Conservation (phyloP, 192 early-diverging fungal genomes). For the Coemansia sp. region DNA sequence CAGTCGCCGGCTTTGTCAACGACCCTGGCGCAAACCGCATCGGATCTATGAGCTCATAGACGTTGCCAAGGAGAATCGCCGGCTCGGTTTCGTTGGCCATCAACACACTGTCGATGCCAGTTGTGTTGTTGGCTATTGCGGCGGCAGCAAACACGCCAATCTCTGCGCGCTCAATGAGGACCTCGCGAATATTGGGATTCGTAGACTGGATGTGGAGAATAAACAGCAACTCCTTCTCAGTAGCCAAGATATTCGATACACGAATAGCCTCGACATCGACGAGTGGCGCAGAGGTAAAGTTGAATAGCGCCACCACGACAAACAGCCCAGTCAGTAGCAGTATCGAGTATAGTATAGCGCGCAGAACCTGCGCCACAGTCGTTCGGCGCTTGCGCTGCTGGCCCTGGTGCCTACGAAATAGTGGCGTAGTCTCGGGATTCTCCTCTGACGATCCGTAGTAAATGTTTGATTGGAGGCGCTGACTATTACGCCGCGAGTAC, state of each 20-base stretch:
- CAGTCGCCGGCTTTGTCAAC: constrained; percentile 26
- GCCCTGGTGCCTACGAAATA: constrained; percentile 43
- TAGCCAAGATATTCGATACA: constrained; percentile 60
- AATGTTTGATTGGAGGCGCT: constrained; percentile 37
- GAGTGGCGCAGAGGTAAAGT: constrained; percentile 53
- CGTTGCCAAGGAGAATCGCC: constrained; percentile 48
- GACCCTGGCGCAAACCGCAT: constrained; percentile 47
- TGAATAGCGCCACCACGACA: constrained; percentile 44
- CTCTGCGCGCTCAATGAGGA: constrained; percentile 57
- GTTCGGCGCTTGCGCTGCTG: constrained; percentile 42
- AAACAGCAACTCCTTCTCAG: constrained; percentile 68
- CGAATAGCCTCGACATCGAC: constrained; percentile 48
- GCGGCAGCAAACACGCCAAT: constrained; percentile 66
- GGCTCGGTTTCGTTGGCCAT: constrained; percentile 41
- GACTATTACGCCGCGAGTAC: constrained; percentile 51
- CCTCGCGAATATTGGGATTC: constrained; percentile 60
- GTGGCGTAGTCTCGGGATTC: constrained; percentile 45
- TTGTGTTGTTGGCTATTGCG: constrained; percentile 24
- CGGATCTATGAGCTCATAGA: constrained; percentile 49
- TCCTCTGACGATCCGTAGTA: constrained; percentile 54
- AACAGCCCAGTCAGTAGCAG: constrained; percentile 34
- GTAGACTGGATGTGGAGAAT: constrained; percentile 59
- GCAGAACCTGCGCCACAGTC: constrained; percentile 21
- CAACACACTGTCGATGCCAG: neutral
- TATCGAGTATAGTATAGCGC: constrained; percentile 18